These are phyloP conservation scores for Kazachstania viticola DNA, from an alignment of 805 yeast species.

Conservation along the genomic window DNA sequence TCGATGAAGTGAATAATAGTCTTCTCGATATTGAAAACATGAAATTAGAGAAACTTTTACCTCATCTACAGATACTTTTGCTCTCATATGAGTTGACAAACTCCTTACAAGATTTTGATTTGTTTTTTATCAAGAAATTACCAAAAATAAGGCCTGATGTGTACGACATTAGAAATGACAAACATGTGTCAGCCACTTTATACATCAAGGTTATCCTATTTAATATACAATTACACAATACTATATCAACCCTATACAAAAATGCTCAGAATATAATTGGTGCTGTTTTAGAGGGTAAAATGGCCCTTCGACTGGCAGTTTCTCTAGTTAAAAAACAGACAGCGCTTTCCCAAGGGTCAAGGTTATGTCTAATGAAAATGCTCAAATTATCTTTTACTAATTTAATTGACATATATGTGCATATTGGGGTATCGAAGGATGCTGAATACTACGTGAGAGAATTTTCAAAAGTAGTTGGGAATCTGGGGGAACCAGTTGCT, in stretches of 20 bases:
- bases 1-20: not conserved
- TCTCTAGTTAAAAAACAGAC: slow-evolving; percentile 37
- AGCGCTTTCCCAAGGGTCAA: slow-evolving; percentile 20
- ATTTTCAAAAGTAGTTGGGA: slow-evolving; percentile 29
- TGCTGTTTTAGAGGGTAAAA: slow-evolving; percentile 31
- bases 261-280: slow-evolving; percentile 8
- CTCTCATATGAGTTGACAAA: slow-evolving; percentile 6
- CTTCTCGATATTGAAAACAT: slow-evolving; percentile 2
- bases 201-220: slow-evolving; percentile 23
- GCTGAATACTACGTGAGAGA: slow-evolving; percentile 45
- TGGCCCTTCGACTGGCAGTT: slow-evolving; percentile 39
- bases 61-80: slow-evolving; percentile 4
- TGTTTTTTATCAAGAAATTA: slow-evolving; percentile 9
- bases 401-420: slow-evolving; percentile 31
- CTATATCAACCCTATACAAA: slow-evolving; percentile 15
- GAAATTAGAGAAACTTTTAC: slow-evolving; percentile 8
- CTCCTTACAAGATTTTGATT: slow-evolving; percentile 9
- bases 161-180: slow-evolving; percentile 16
- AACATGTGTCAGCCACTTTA: slow-evolving; percentile 9
- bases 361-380: slow-evolving; percentile 28
- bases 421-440: slow-evolving; percentile 48
- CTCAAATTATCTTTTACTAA: slow-evolving; percentile 30
- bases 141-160: slow-evolving; percentile 11
- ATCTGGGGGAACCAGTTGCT: slow-evolving; percentile 19
- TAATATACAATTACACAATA: slow-evolving; percentile 12